phyloP scores from a whole-genome alignment of 2,329 filamentous ascomycete species.

The Fusarium sp. region DNA sequence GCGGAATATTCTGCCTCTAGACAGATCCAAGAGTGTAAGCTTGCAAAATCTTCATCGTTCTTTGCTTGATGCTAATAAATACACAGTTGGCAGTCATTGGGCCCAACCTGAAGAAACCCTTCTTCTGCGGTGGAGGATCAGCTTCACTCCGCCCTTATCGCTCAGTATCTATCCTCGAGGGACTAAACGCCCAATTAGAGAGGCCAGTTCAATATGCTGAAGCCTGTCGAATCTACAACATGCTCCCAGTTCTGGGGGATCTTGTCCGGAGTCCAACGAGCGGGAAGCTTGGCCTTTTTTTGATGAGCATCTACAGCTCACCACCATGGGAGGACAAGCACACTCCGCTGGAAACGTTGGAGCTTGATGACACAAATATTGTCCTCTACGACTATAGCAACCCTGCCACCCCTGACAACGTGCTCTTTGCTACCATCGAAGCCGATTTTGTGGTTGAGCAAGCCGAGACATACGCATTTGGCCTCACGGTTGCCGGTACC shows the following conservation, averaged over 20 bases:
- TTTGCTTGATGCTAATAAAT: background rate
- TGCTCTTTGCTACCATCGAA: constrained; percentile 72
- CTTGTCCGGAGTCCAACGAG: constrained; percentile 64
- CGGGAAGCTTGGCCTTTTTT: constrained; percentile 63
- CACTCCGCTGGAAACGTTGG: constrained; percentile 62
- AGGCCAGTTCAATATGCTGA: background rate
- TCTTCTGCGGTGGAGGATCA: constrained; percentile 74
- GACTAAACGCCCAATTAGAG: constrained; percentile 42
- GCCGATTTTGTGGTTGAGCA: constrained; percentile 70
- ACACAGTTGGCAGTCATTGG: constrained; percentile 59
- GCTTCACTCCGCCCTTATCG: constrained; percentile 72
- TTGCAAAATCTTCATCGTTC: rapidly evolving
- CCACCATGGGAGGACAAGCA: constrained; percentile 58
- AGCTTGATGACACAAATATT: constrained; percentile 62
- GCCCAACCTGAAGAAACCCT: constrained; percentile 67
- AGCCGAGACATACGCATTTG: constrained; percentile 70
- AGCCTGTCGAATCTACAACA: constrained; percentile 73
- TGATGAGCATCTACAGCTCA: constrained; percentile 73
- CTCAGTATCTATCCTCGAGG: constrained; percentile 78
- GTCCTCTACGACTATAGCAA: constrained; percentile 64
- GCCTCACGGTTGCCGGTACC: constrained; percentile 74
- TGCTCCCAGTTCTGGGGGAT: constrained; percentile 69
- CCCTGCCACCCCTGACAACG: constrained; percentile 60
- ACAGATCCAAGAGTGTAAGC: constrained; percentile 68
- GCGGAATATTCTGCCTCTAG: constrained; percentile 70